Base-by-base conservation (phyloP, 192 early-diverging fungal genomes). In the Rhizophagus prolifer region DNA sequence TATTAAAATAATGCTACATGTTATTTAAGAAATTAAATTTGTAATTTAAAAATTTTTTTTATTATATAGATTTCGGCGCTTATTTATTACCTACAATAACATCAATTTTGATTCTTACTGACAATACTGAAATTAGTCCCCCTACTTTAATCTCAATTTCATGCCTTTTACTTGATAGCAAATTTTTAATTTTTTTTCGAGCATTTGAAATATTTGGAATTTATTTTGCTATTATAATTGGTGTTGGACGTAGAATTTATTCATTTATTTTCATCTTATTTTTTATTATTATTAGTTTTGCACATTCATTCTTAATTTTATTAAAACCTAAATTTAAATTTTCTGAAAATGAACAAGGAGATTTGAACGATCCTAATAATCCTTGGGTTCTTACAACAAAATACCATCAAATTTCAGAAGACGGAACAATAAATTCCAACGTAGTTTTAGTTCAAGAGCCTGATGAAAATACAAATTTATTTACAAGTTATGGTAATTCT, bases 201-300 rank as follows among this genome's bases (percentile, higher is more conserved):
- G 21, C 41, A 14, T 38, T 44, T 38, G 19, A 16, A 47, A 14
- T 13, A 19, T 41, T 70, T 46, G 68, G 68, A 46, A n/a, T 70
- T 70, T 47, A 70, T 46, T 25, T 70, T 38, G 44, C 68, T 26
- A 70, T 44, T 19, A 70, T 70, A 2, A 25, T 47, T 9, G 21
- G 34, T 25, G 34, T 38, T 41, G 44, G 8, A 23, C 12, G 36
- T 0, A 38, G 16, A 44, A n/a, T 44, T 36, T 70, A 23, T 12
- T 46, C 68, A 14, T 70, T 70, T 46, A n/a, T 70, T 25, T 6
- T 70, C 1, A 41, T 70, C 7, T 26, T 47, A 12, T 28, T 13
- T 36, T 2, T 70, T 70, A 70, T 70, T n/a, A 26, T 46, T 7
- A 23, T 70, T 9, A 36, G 19, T 21, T 70, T 47, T 70, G 68